Conservation (phyloP, 306 rosid species). For the Casuarina glauca region DNA sequence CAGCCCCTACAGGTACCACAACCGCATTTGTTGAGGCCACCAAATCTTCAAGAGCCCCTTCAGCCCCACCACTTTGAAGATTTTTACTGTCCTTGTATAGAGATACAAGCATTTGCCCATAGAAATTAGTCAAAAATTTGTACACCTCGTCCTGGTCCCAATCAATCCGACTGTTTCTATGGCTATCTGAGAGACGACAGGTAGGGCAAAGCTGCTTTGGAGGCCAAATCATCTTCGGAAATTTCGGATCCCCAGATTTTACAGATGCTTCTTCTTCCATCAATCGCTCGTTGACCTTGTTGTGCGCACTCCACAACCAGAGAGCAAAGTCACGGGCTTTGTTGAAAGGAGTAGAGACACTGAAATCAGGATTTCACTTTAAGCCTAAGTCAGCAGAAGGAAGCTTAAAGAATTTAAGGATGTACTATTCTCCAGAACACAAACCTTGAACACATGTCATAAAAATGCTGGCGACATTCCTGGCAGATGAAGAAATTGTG, state of each 20-base stretch:
- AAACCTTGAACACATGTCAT: conserved; percentile 82
- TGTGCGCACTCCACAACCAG: conserved; percentile 92
- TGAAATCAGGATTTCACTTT: conserved; percentile 35
- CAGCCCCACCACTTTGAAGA: conserved; percentile 34
- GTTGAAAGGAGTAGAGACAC: conserved; percentile 74
- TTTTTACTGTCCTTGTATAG: conserved; percentile 50
- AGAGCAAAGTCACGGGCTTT: conserved; percentile 73
- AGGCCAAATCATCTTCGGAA: conserved; percentile 93
- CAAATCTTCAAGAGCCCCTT: conserved; percentile 53
- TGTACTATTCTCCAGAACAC: not conserved
- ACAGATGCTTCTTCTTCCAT: conserved; percentile 75
- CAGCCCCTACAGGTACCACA: conserved; percentile 95
- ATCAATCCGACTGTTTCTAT: conserved; percentile 39
- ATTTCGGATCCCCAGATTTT: conserved; percentile 80
- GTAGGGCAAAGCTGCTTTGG: conserved; percentile 73
- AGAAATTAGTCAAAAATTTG: conserved; percentile 57
- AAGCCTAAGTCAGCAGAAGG: conserved; percentile 20
- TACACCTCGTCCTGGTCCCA: conserved; percentile 78
- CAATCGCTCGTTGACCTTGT: conserved; percentile 73
- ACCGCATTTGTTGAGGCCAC: conserved; percentile 58
- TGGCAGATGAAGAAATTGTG: conserved; percentile 91
- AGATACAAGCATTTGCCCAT: conserved; percentile 59
- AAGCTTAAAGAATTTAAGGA: conserved; percentile 21
- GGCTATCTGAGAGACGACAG: conserved; percentile 53
- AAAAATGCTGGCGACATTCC: conserved; percentile 94